Percentiles rank a stretch among this genome's conserved stretches.
These are phyloP conservation scores for Plasmodium ovale DNA, from an alignment of 169 alveolate species.

Conservation along the genomic window DNA sequence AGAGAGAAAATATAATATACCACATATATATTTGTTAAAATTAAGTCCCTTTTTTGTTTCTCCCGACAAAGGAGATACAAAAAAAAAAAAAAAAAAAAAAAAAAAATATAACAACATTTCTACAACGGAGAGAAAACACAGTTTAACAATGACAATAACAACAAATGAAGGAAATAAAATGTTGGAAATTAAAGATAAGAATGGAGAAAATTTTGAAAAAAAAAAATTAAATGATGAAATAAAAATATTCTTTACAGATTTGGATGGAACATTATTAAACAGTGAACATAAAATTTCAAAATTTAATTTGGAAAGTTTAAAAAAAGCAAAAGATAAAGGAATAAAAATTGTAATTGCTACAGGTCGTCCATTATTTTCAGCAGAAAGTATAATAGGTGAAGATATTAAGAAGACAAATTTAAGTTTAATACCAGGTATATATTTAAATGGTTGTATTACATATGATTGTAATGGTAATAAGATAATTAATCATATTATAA, in stretches of 20 bases:
- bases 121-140: too few relatives aligned
- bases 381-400: constrained; percentile 43
- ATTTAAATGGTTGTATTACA: constrained; percentile 78
- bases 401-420: constrained; percentile 23
- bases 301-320: constrained; percentile 33
- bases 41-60: not conserved
- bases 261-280: constrained; percentile 65
- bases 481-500: constrained; percentile 42
- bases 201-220: constrained; percentile 16
- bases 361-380: constrained; percentile 48
- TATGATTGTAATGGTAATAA: constrained; percentile 74
- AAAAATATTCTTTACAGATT: constrained; percentile 53
- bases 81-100: too few relatives aligned
- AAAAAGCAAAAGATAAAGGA: constrained; percentile 52
- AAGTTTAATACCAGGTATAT: constrained; percentile 78
- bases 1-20: too few relatives aligned
- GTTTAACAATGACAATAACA: not conserved
- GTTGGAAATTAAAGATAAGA: constrained; percentile 33
- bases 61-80: too few relatives aligned
- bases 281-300: constrained; percentile 15
- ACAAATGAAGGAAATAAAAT: not conserved
- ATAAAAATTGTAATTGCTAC: constrained; percentile 41
- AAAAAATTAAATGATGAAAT: constrained; percentile 27
- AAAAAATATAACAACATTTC: too few relatives aligned
- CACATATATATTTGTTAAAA: too few relatives aligned